Conservation (phyloP, 805 yeast species). For the Yarrowia porcina region DNA sequence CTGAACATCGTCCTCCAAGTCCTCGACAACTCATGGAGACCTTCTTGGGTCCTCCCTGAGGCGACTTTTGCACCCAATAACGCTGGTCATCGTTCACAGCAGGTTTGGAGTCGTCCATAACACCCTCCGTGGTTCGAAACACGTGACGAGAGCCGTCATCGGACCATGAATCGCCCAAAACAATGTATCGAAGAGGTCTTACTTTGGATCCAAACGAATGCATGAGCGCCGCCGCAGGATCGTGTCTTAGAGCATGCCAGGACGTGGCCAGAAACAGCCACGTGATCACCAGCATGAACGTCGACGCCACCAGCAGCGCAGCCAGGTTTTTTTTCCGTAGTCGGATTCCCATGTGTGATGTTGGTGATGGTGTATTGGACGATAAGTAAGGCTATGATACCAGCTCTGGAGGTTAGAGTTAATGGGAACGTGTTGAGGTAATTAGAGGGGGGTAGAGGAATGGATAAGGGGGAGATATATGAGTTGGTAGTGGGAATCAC, state of each 20-base stretch:
- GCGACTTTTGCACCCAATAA: constrained; percentile 15
- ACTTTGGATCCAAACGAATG: constrained; percentile 23
- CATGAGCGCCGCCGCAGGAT: constrained; percentile 13
- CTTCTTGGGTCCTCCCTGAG: constrained; percentile 24
- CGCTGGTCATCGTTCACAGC: constrained; percentile 16
- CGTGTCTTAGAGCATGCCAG: constrained; percentile 17
- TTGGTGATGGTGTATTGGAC: constrained; percentile 5
- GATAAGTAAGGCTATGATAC: too few species aligned
- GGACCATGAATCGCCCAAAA: constrained; percentile 21
- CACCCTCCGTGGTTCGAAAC: background rate
- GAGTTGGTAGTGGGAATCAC: too few species aligned
- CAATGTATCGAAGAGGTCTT: constrained; percentile 13
- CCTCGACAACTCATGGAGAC: constrained; percentile 20
- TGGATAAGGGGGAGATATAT: too few species aligned
- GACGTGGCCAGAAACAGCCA: constrained; percentile 22
- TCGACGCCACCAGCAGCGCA: constrained; percentile 19
- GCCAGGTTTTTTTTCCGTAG: constrained; percentile 24
- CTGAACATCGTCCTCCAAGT: constrained; percentile 12
- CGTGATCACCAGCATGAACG: constrained; percentile 19
- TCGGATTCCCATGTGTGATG: constrained; percentile 15
- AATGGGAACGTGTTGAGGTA: too few species aligned
- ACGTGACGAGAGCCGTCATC: constrained; percentile 15
- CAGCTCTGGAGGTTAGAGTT: too few species aligned
- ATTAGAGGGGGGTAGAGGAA: too few species aligned
- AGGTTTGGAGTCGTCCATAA: background rate